Base-by-base conservation (phyloP, 2,329 filamentous ascomycete species). In the Myriangium duriaei region DNA sequence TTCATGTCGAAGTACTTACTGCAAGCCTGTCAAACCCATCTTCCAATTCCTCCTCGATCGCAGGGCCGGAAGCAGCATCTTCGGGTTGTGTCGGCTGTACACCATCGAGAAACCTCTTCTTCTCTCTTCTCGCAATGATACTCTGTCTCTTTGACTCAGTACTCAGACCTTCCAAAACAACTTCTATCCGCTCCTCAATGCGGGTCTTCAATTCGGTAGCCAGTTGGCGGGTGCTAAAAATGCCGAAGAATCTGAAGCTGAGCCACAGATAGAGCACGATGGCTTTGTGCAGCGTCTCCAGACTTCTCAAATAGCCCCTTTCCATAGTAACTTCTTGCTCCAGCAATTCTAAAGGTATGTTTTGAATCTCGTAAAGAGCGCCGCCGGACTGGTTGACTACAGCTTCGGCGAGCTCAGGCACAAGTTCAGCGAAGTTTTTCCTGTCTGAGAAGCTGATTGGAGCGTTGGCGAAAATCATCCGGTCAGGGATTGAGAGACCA, bases 221-320 rank as follows among this genome's bases (percentile, higher is more conserved):
- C 30, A 94, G 66, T 1, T 66, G 65, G 49, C 88, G 74, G 46
- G 79, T 82, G 4, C 65, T 71, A 57, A 95, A 93, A 35, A 92
- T 69, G 34, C 83, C 82, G 3, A 76, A 69, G 57, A 88, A 93
- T 5, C 88, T 79, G 59, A 88, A 96, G 49, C 82, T 88, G 11
- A 98, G 68, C 91, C 91, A 98, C 2, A 93, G 69, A 54, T 96
- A 98, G 32, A 87, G 64, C 31, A 88, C 84, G 26, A 98, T 64
- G 17, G 75, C 68, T 50, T 83, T 82, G 62, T 98, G 91, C 11
- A 98, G 67, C 3, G 64, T 57, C 56, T 98, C 91, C 13, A 96
- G 65, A 6, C 67, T 60, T 39, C 65, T 63, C 9, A 98, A 67
- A 47, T 85, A 83, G 0, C 64, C 56, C 37, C 69, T 61, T 11